phyloP scores from a whole-genome alignment of 2,329 filamentous ascomycete genomes.

The Penicillium frequentans region DNA sequence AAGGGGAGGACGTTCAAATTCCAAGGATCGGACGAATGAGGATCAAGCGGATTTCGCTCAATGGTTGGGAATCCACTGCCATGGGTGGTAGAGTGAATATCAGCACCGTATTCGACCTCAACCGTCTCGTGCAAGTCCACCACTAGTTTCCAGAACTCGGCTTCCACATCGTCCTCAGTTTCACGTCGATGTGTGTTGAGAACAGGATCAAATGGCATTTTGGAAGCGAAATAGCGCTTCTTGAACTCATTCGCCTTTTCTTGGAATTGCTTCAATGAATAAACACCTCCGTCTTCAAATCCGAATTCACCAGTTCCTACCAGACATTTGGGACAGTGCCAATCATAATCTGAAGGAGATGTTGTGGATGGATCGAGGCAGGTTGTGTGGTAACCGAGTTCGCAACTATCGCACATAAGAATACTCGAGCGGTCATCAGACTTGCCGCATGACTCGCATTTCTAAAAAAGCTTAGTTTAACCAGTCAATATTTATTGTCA shows the following conservation, averaged over 20 bases:
- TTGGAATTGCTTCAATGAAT: conserved; percentile 93
- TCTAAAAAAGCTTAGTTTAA: conserved; percentile 49
- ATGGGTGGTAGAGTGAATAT: conserved; percentile 97
- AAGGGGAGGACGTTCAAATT: conserved; percentile 92
- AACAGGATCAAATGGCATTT: conserved; percentile 83
- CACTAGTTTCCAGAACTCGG: conserved; percentile 94
- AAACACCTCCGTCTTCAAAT: conserved; percentile 93
- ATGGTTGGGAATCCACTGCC: conserved; percentile 95
- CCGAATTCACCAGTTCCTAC: conserved; percentile 96
- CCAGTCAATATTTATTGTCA: conserved; percentile 8
- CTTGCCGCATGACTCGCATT: conserved; percentile 84
- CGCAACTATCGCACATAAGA: conserved; percentile 86
- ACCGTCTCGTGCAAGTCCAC: conserved; percentile 93
- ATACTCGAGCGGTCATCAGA: conserved; percentile 70
- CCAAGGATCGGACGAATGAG: conserved; percentile 89
- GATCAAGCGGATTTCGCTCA: conserved; percentile 82
- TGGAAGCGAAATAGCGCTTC: conserved; percentile 85
- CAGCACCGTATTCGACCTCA: conserved; percentile 96
- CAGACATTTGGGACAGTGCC: conserved; percentile 93
- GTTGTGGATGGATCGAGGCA: conserved; percentile 87
- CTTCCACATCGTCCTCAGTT: conserved; percentile 92
- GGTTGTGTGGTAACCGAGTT: conserved; percentile 79
- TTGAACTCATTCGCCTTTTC: conserved; percentile 96
- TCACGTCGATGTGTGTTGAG: conserved; percentile 78
- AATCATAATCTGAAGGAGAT: conserved; percentile 77